phyloP scores from a whole-genome alignment of 345 rosid species.

The Hypericum perforatum region DNA sequence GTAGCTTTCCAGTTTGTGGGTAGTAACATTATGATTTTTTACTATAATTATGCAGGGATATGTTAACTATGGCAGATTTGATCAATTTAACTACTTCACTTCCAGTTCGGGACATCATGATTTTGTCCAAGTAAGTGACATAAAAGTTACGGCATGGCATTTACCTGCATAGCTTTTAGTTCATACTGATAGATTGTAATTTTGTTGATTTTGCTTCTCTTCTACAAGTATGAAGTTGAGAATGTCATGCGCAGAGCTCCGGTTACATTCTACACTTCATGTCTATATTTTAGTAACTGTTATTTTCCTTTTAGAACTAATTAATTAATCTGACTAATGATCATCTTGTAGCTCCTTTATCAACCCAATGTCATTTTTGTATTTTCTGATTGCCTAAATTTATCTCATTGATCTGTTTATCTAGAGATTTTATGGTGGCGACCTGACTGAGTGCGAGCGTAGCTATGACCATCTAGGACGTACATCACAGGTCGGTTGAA shows the following conservation, averaged over 20 bases:
- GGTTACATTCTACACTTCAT: no score
- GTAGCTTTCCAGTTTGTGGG: no score
- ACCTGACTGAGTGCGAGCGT: slow-evolving; percentile 57
- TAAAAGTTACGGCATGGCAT: no score
- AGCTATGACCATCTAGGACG: slow-evolving; percentile 88
- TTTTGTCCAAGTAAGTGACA: slow-evolving; percentile 59
- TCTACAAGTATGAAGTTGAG: no score
- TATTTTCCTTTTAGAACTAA: no score
- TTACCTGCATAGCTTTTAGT: no score
- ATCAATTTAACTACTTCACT: slow-evolving; percentile 49
- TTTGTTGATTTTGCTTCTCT: no score
- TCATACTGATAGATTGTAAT: no score
- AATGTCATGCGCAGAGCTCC: no score
- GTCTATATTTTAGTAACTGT: no score
- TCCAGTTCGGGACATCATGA: slow-evolving; percentile 48
- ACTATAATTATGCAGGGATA: slow-evolving; percentile 60
- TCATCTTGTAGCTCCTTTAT: no score
- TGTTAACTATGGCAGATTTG: slow-evolving; percentile 69
- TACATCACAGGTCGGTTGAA: slow-evolving; percentile 61
- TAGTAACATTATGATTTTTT: not conserved
- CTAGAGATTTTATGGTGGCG: slow-evolving; percentile 76
- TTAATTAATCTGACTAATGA: no score
- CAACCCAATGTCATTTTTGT: not conserved
- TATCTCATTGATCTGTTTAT: slow-evolving; percentile 12
- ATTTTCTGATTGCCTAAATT: not conserved